Evolutionary conservation across 148 eudicot species (phyloP), one percentile per base, ranked within the genome.

Genomic region (Pharnaceum exiguum): DNA sequence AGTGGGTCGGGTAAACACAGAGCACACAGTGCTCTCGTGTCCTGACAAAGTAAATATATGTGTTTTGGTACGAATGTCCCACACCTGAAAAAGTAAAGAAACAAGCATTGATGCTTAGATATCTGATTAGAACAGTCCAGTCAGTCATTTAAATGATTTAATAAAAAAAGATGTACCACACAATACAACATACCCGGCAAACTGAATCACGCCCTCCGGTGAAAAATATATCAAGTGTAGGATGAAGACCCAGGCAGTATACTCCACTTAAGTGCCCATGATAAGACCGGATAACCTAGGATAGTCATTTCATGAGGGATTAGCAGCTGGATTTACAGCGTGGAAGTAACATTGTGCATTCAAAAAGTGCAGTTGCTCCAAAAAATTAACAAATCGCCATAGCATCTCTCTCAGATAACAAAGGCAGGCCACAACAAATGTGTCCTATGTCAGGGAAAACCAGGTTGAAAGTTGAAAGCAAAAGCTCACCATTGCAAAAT

Each of bases 121-220:
- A 2, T 36, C 29, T 37, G 18, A 26, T 55, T 5, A 10, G 17
- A 19, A 59, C 35, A 32, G 37, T 11, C 43, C 25, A 56, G 35
- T 22, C 36, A 19, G 10, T 15, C 39, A 39, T 12, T 23, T 18
- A 6, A 37, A 33, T 32, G 30, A 10, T 13, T 17, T 26, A 63
- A 12, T 27, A 46, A 10, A 22, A 57, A 44, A 17, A n/a, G 12
- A 22, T 53, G 3, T 16, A 57, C 27, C 67, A 43, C 40, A 46
- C 5, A 6, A 12, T 35, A 35, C 15, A 44, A 30, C 74, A 40
- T 78, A 93, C 99, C 77, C 99, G 82, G 72, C 99, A 93, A 49
- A 93, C 99, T 21, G 99, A 93, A 83, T 93, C 99, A 53, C 99
- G 96, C 23, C 96, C 99, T 8, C 99, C 99, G 4, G 99, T 93